Evolutionary conservation across 805 yeast genomes (phyloP).

Genomic region (Lipomyces chichibuensis): DNA sequence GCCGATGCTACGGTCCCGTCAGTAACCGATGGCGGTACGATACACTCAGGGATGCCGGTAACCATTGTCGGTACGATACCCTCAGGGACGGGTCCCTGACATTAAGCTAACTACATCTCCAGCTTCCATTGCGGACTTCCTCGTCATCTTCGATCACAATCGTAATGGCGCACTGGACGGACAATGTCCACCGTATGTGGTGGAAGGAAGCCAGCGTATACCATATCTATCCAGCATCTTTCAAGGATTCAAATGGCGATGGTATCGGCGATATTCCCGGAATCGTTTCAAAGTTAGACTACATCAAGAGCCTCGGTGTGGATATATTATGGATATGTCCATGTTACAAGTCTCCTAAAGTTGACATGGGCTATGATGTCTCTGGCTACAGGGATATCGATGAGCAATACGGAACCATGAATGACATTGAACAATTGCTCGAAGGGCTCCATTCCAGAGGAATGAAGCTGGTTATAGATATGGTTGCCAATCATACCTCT

Average conservation of each 20-base stretch:
- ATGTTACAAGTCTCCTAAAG: slow-evolving; percentile 61
- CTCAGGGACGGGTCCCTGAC: too few relatives aligned
- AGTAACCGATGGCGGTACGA: too few relatives aligned
- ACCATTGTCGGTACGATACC: too few relatives aligned
- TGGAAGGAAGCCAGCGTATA: slow-evolving; percentile 62
- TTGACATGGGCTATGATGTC: slow-evolving; percentile 67
- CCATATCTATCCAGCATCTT: slow-evolving; percentile 66
- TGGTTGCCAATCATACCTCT: slow-evolving; percentile 63
- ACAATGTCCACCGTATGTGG: slow-evolving; percentile 39
- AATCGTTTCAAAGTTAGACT: slow-evolving; percentile 56
- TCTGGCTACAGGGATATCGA: slow-evolving; percentile 57
- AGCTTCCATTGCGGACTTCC: too few relatives aligned
- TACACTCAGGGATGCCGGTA: too few relatives aligned
- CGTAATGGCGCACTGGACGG: not conserved
- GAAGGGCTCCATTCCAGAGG: slow-evolving; percentile 54
- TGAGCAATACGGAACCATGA: slow-evolving; percentile 57
- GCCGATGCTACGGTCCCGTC: too few relatives aligned
- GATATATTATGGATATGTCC: slow-evolving; percentile 63
- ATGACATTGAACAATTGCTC: slow-evolving; percentile 55
- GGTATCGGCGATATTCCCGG: slow-evolving; percentile 63
- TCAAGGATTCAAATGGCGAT: slow-evolving; percentile 61
- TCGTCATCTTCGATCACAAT: not conserved
- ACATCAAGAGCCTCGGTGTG: slow-evolving; percentile 54
- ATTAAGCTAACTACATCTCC: too few relatives aligned
- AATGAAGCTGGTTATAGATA: slow-evolving; percentile 57